Base-by-base conservation (phyloP, 208 protist species). In the Lotmaria passim region DNA sequence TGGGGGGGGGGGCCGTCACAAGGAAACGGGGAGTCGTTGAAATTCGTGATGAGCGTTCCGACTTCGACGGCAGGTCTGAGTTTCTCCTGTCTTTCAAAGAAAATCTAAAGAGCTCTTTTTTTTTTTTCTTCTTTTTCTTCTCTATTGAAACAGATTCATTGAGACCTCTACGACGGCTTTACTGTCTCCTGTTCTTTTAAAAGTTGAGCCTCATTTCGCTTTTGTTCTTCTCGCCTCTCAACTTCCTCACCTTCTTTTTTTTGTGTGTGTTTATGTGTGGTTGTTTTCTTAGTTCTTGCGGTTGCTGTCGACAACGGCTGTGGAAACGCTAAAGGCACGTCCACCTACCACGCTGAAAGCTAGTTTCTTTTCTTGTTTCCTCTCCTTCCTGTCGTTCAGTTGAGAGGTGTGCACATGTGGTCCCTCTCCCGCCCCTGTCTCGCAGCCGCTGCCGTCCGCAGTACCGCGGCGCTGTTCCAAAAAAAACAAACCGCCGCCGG, bases 401-500 rank as follows among this genome's bases (percentile, higher is more conserved):
- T 39, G 36, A 12, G 36, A 14, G 36, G 8, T 39, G 12, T 39
- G 36, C 36, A 12, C 26, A 70, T 69, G 70, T 76, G 61, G 70
- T 50, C 46, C 15, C 12, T 51, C 12, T 70, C 70, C 15, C 60
- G 70, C 23, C 39, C 46, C 17, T 46, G 33, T n/a, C 39, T 62
- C 15, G 62, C 52, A 3, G 47, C 28, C 17, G 60, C 62, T 11
- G 47, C 47, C n/a, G 12, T 57, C 31, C 33, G 46, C 33, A n/a
- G 62, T 47, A 60, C 55, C 38, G 28, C 36, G 3, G 38, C 52
- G 24, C 51, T 78, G 7, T 43, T 69, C 10, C 85, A 90, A 57
- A 90, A 93, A 69, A 93, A 91, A 46, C 86, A 93, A 51, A 93
- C 80, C n/a, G 81, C 81, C 10, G 79, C 85, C 10, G 79, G 79